Evolutionary conservation across 1,139 yeast genomes (phyloP).

Genomic region (Diutina mesorugosa): DNA sequence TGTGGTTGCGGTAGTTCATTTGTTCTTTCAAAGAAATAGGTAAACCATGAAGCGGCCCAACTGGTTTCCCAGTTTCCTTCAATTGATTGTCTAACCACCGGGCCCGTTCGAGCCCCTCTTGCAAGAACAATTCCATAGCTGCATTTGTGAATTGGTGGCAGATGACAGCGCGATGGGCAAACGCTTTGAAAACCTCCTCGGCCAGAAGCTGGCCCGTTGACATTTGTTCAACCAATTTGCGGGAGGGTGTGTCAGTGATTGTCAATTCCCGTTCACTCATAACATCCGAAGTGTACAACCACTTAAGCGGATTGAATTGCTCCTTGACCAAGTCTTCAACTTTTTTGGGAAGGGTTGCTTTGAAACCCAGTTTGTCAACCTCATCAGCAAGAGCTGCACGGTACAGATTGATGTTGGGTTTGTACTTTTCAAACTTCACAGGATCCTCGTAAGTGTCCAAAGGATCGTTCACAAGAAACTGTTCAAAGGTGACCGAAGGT

Average conservation of each 20-base stretch:
- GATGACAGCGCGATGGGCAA: conserved; percentile 7
- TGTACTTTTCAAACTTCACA: conserved; percentile 22
- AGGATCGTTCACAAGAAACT: conserved; percentile 20
- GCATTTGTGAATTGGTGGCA: conserved; percentile 9
- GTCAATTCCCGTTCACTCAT: conserved; percentile 30
- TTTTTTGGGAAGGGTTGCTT: conserved; percentile 27
- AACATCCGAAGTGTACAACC: conserved; percentile 26
- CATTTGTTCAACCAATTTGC: conserved; percentile 21
- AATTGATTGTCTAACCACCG: conserved; percentile 6
- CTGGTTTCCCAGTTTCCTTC: conserved; percentile 31
- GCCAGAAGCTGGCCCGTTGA: conserved; percentile 28
- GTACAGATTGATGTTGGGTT: conserved; percentile 40
- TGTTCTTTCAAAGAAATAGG: conserved; percentile 75
- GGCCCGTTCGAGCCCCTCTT: conserved; percentile 8
- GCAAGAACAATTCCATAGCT: conserved; percentile 8
- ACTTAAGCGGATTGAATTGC: conserved; percentile 34
- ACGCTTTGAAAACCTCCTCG: conserved; percentile 25
- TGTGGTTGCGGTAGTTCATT: conserved; percentile 40
- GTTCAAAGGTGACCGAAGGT: conserved; percentile 6
- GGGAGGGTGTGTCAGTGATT: conserved; percentile 34
- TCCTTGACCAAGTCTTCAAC: conserved; percentile 24
- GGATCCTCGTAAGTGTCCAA: conserved; percentile 24
- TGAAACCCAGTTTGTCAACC: conserved; percentile 24
- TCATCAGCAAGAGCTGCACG: conserved; percentile 26
- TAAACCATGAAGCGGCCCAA: conserved; percentile 70